Percentiles rank a stretch among this genome's conserved stretches.
Evolutionary conservation across 2,329 filamentous ascomycete genomes (phyloP).

Genomic region (Myriosclerotinia scirpicola): DNA sequence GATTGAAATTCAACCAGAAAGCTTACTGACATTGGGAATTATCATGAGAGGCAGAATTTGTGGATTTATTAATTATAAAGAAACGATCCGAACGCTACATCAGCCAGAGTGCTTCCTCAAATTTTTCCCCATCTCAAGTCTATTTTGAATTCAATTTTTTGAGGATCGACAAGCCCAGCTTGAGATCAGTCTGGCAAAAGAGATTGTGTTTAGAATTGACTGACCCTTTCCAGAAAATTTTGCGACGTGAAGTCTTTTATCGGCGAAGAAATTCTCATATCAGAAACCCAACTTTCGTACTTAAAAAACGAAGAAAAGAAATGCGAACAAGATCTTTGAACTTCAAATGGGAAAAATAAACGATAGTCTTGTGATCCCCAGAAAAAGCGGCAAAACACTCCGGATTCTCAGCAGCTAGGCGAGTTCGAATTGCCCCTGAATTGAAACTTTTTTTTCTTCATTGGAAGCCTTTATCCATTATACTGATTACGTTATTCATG

Average conservation of each 20-base stretch:
- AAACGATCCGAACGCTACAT: not conserved
- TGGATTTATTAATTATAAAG: not conserved
- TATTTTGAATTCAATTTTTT: not conserved
- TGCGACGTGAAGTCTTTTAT: not conserved
- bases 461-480: not conserved
- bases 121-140: not conserved
- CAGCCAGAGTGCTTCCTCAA: not conserved
- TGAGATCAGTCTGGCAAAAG: not conserved
- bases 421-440: not conserved
- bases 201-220: too few species aligned
- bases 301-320: not conserved
- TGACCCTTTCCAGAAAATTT: not conserved
- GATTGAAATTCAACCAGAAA: not conserved
- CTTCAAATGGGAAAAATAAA: not conserved
- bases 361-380: not conserved
- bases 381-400: not conserved
- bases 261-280: too few species aligned
- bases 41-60: not conserved
- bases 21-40: not conserved
- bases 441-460: not conserved
- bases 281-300: not conserved
- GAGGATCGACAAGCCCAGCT: not conserved
- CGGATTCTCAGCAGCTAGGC: not conserved
- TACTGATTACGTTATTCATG: not conserved
- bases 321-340: not conserved